Percentiles rank a stretch among this genome's conserved stretches.
Conservation (phyloP, 768 basidiomycete species). For the Leccinum variicolor region DNA sequence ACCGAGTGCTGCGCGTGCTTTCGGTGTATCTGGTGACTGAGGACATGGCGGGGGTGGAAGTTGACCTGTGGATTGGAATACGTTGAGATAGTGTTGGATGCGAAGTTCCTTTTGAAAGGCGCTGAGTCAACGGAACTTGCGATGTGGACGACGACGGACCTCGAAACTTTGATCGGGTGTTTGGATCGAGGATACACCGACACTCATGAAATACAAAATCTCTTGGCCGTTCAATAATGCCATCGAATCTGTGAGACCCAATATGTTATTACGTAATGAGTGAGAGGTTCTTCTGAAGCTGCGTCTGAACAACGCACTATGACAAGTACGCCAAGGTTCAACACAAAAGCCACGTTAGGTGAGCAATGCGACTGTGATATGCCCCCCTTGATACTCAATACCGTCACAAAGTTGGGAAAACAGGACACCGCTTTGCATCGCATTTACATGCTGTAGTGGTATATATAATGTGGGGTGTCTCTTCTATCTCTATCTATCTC, state of each 20-base stretch:
- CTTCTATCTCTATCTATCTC: too few species aligned
- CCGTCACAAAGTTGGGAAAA: too few species aligned
- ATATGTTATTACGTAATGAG: conserved; percentile 2
- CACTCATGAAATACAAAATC: conserved; percentile 27
- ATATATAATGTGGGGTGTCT: too few species aligned
- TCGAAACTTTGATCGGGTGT: conserved; percentile 26
- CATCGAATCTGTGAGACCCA: conserved; percentile 5
- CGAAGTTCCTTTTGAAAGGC: conserved; percentile 47
- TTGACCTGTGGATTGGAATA: conserved; percentile 44
- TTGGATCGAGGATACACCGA: conserved; percentile 16
- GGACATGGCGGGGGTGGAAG: conserved; percentile 47
- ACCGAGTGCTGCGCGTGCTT: conserved; percentile 41
- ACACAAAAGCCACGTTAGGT: too few species aligned
- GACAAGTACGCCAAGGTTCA: too few species aligned
- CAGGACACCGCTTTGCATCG: too few species aligned
- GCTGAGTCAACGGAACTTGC: too few species aligned
- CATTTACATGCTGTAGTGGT: too few species aligned
- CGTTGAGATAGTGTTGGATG: conserved; percentile 49
- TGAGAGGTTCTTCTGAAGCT: too few species aligned
- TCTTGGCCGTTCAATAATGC: conserved; percentile 11
- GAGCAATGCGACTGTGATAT: too few species aligned
- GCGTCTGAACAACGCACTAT: too few species aligned
- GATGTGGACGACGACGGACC: conserved; percentile 10
- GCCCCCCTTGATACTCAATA: too few species aligned
- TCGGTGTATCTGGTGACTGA: conserved; percentile 41